Evolutionary conservation across 148 eudicot genomes (phyloP), one percentile per base, ranked within the genome.

Genomic region (Talinum fruticosum): DNA sequence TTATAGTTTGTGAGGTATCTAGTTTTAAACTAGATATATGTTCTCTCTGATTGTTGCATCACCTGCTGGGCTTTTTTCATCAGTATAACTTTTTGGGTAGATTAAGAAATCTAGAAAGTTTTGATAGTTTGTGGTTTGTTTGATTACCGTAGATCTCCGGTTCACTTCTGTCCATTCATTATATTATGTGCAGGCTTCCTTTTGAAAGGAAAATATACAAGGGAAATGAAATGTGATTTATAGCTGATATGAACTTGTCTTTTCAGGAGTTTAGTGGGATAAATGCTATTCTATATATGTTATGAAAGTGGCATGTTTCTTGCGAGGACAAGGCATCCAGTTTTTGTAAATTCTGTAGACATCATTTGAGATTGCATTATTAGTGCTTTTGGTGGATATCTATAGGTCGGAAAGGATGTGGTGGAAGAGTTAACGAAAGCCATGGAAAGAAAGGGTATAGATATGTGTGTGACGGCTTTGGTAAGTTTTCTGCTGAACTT

Each of bases 401-500:
- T 72, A 72, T 79, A 96, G 99, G 91, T 93, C 77, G 98, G 94
- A 74, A 37, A 90, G 82, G 99, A 96, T 82, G 91, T 96, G 69
- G 99, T 96, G 73, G 92, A 78, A 24, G 94, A 96, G 86, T 84
- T 96, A 82, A 87, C 91, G 76, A 86, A 88, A 80, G 97, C 99
- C 62, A 83, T 96, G 89, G 84, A 96, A 76, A 88, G 88, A 82
- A 86, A 82, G 75, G 90, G 93, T 69, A 80, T 93, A 81, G 91
- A 93, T 83, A 93, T 93, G 99, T 91, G 89, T 74, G 99, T 96
- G 76, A 35, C 99, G 76, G 99, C 99, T 30, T 85, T 96, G 93
- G 99, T 90, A 83, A 86, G 61, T 28, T 77, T 77, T 65, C 45
- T 24, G 44, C 49, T 62, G 47, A 21, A 57, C 23, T 51, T 24